These are phyloP conservation scores for Colletotrichum lupini DNA, from an alignment of 2,329 filamentous ascomycete species.

Conservation along the genomic window DNA sequence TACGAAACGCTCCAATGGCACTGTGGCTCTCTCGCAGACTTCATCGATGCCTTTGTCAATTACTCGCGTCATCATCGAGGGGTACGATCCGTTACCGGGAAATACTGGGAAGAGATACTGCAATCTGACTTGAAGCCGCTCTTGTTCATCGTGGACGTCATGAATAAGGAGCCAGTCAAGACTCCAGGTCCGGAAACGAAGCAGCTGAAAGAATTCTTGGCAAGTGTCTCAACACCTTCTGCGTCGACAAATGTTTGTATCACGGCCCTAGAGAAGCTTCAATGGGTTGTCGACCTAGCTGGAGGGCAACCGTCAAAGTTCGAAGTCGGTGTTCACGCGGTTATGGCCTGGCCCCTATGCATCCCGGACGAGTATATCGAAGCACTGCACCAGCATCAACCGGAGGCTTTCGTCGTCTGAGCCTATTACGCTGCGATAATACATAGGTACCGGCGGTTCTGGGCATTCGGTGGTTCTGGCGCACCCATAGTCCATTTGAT, in stretches of 20 bases:
- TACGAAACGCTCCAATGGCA: slow-evolving; percentile 47
- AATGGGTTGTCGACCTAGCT: slow-evolving; percentile 35
- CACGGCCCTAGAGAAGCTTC: slow-evolving; percentile 25
- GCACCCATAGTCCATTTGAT: slow-evolving; percentile 45
- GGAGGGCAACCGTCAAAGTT: not conserved
- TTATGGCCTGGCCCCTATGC: slow-evolving; percentile 50
- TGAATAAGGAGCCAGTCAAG: not conserved
- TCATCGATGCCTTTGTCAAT: slow-evolving; percentile 42
- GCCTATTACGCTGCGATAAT: slow-evolving; percentile 56
- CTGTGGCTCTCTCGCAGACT: slow-evolving; percentile 42
- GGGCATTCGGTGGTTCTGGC: slow-evolving; percentile 48
- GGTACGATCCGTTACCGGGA: slow-evolving; percentile 38
- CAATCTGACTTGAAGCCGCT: slow-evolving; percentile 40
- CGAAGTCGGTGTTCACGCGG: slow-evolving; percentile 34
- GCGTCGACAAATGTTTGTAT: slow-evolving; percentile 26
- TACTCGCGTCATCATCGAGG: slow-evolving; percentile 46
- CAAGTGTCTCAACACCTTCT: not conserved
- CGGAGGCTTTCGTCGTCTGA: slow-evolving; percentile 53
- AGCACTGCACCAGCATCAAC: slow-evolving; percentile 46
- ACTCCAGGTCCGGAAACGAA: slow-evolving; percentile 4
- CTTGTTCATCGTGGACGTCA: slow-evolving; percentile 31
- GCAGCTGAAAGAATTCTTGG: not conserved
- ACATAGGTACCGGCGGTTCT: slow-evolving; percentile 46
- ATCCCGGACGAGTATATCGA: slow-evolving; percentile 46
- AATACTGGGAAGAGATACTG: slow-evolving; percentile 35